Evolutionary conservation across 495 filamentous ascomycete genomes (phyloP).

Genomic region (Cercophora newfieldiana): DNA sequence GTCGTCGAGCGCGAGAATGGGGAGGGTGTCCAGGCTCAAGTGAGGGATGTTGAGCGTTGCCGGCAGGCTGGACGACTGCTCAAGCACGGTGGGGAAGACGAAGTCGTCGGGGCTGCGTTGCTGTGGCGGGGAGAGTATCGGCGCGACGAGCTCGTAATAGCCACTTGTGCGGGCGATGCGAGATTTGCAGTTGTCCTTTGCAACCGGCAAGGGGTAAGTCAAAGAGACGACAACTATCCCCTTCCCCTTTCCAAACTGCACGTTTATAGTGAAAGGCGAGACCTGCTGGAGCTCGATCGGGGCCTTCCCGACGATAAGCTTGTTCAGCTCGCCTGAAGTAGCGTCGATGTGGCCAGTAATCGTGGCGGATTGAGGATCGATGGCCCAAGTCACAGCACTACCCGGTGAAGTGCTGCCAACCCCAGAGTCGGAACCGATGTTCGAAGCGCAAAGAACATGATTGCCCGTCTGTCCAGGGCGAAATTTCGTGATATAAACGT

Average conservation of each 20-base stretch:
- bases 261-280: slow-evolving; percentile 36
- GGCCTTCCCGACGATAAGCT: slow-evolving; percentile 31
- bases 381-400: slow-evolving; percentile 6
- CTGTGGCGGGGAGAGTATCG: slow-evolving; percentile 28
- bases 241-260: slow-evolving; percentile 31
- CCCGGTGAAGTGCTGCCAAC: neutral
- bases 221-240: slow-evolving; percentile 25
- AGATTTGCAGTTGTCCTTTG: slow-evolving; percentile 32
- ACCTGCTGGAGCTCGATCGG: slow-evolving; percentile 33
- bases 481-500: slow-evolving; percentile 40
- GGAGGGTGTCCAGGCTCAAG: slow-evolving; percentile 44
- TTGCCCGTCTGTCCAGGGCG: slow-evolving; percentile 25
- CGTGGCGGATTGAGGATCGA: neutral
- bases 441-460: slow-evolving; percentile 11
- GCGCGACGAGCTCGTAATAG: slow-evolving; percentile 48
- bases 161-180: slow-evolving; percentile 47
- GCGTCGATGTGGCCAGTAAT: slow-evolving; percentile 36
- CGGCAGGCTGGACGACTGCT: slow-evolving; percentile 21
- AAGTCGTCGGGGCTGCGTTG: slow-evolving; percentile 28
- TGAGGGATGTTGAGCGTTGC: slow-evolving; percentile 40
- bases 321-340: slow-evolving; percentile 23
- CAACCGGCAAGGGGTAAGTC: slow-evolving; percentile 45
- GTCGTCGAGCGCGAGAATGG: slow-evolving; percentile 38
- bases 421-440: neutral
- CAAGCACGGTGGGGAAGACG: slow-evolving; percentile 32